A percentile compares a stretch with the other conserved stretches of the same genome.
Evolutionary conservation across 768 basidiomycete genomes (phyloP).

Genomic region (Leccinum subgranulosum): DNA sequence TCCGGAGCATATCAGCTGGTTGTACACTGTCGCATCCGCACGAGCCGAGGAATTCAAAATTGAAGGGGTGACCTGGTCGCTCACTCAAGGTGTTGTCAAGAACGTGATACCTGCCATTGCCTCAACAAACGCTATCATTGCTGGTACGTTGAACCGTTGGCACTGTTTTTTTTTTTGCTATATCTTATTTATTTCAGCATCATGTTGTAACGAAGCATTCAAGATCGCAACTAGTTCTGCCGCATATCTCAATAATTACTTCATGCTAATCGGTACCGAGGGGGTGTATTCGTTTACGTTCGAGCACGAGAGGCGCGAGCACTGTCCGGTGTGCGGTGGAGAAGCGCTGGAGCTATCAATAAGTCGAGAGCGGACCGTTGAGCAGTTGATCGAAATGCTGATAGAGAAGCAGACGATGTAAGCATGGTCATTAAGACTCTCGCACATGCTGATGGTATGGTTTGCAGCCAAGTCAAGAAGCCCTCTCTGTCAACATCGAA

Average conservation of each 20-base stretch:
- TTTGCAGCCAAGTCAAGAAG: constrained; percentile 87
- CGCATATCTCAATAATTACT: constrained; percentile 94
- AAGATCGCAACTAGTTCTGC: constrained; percentile 97
- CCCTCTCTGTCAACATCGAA: constrained; percentile 82
- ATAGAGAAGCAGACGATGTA: constrained; percentile 89
- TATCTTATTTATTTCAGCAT: constrained; percentile 46
- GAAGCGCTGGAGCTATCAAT: constrained; percentile 76
- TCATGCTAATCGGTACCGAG: constrained; percentile 97
- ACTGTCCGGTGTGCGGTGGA: constrained; percentile 97
- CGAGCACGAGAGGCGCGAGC: constrained; percentile 85
- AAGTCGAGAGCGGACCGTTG: constrained; percentile 72
- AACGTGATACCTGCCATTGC: constrained; percentile 99
- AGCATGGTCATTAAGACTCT: constrained; percentile 24
- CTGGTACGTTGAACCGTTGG: constrained; percentile 50
- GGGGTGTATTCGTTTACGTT: constrained; percentile 97
- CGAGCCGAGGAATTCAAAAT: constrained; percentile 96
- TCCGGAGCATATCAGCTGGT: constrained; percentile 94
- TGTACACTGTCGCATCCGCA: constrained; percentile 73
- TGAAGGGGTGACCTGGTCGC: constrained; percentile 95
- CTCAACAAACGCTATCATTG: constrained; percentile 97
- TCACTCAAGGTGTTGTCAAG: constrained; percentile 98
- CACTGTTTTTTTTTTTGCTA: neutral
- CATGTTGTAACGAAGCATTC: constrained; percentile 99
- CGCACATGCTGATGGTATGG: neutral
- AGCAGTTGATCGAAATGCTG: constrained; percentile 83